A percentile compares a stretch with the other conserved stretches of the same genome.
These are phyloP conservation scores for Heritiera fomes DNA, from an alignment of 345 rosid species.

Conservation along the genomic window DNA sequence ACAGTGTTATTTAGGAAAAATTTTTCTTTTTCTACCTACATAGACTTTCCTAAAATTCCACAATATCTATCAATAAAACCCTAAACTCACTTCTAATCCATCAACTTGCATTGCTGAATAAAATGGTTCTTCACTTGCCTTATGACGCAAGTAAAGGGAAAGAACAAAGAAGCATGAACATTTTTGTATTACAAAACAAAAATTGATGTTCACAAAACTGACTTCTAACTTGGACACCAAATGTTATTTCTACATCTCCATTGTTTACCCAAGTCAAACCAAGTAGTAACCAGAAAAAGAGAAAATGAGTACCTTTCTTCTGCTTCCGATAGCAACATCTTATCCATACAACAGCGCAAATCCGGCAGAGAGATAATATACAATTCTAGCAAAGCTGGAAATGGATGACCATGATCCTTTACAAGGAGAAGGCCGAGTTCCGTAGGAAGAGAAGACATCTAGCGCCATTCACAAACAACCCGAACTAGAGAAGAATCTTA, in stretches of 20 bases:
- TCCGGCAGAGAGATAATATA: conserved; percentile 27
- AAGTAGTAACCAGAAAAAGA: not conserved
- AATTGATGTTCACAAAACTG: conserved; percentile 18
- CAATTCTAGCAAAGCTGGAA: conserved; percentile 28
- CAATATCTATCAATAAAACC: too few species aligned
- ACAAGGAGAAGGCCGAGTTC: conserved; percentile 23
- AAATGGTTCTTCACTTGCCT: not conserved
- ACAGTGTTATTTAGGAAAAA: too few species aligned
- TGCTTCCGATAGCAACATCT: conserved; percentile 3
- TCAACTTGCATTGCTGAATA: not conserved
- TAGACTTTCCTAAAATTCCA: too few species aligned
- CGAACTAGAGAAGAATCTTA: conserved; percentile 13
- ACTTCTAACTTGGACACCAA: not conserved
- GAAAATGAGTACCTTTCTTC: not conserved
- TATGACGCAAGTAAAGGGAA: not conserved
- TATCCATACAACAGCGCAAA: conserved; percentile 13
- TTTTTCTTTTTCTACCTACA: too few species aligned
- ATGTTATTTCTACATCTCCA: conserved; percentile 13
- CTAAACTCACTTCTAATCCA: too few species aligned
- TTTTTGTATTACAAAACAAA: not conserved
- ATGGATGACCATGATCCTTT: conserved; percentile 14
- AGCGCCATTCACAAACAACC: conserved; percentile 16
- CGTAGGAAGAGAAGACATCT: not conserved
- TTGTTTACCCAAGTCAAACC: conserved; percentile 15
- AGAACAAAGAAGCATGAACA: not conserved